A percentile compares a stretch with the other conserved stretches of the same genome.
These are phyloP conservation scores for sweet orange (Citrus sinensis) DNA, from an alignment of 345 rosid species.

Conservation along the genomic window DVS_A1.0 CM039161.1:5587001-5587500, in stretches of 20 bases:
- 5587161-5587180: background rate
- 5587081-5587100: no score
- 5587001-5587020: background rate
- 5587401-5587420: no score
- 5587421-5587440: no score
- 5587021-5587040: background rate
- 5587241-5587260: background rate
- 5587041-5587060: no score
- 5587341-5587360: background rate
- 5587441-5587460: no score
- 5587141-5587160: background rate
- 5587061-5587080: no score
- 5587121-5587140: background rate
- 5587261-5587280: background rate
- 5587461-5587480: no score
- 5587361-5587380: background rate
- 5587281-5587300: background rate
- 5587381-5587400: no score
- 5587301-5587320: background rate
- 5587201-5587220: no score
- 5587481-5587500: no score
- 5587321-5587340: background rate
- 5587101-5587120: no score
- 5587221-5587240: background rate
- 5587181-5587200: background rate